Conservation (phyloP, 768 basidiomycete genomes). For the Arthromyces matolae region DNA sequence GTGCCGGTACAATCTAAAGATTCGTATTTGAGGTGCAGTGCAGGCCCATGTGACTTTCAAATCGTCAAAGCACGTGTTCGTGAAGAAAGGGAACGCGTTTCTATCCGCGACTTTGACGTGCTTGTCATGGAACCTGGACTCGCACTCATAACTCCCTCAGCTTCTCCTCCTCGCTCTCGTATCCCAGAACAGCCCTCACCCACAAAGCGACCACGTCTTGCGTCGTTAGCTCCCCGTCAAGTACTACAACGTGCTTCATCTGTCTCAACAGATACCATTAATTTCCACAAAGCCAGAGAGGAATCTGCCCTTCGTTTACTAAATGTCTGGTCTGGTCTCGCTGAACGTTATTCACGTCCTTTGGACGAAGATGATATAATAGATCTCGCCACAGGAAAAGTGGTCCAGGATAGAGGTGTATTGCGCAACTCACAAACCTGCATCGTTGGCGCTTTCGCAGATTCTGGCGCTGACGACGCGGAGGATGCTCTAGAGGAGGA, state of each 20-base stretch:
- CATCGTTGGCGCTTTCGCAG: conserved; percentile 51
- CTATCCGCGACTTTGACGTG: too few species aligned
- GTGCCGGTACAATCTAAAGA: too few species aligned
- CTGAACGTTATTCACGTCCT: conserved; percentile 59
- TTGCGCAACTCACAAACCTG: conserved; percentile 42
- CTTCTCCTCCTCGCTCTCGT: conserved; percentile 43
- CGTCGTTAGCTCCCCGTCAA: conserved; percentile 41
- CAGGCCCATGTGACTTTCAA: too few species aligned
- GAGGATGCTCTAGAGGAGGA: conserved; percentile 37
- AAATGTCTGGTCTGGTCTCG: conserved; percentile 64
- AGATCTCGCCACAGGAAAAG: conserved; percentile 55
- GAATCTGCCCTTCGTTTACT: conserved; percentile 55
- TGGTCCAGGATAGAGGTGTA: conserved; percentile 71
- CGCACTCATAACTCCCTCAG: conserved; percentile 49
- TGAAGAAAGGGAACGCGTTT: too few species aligned
- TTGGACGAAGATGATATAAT: conserved; percentile 81
- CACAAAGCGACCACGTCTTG: conserved; percentile 46
- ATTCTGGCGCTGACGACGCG: conserved; percentile 26
- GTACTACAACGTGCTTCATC: conserved; percentile 29
- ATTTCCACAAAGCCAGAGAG: conserved; percentile 52
- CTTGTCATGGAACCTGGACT: too few species aligned
- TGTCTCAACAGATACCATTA: conserved; percentile 26
- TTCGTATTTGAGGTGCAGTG: too few species aligned
- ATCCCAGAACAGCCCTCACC: conserved; percentile 37
- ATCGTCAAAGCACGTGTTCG: too few species aligned